A percentile compares a stretch with the other conserved stretches of the same genome.
Evolutionary conservation across 768 basidiomycete species (phyloP).

Genomic region (Saitozyma podzolica): DNA sequence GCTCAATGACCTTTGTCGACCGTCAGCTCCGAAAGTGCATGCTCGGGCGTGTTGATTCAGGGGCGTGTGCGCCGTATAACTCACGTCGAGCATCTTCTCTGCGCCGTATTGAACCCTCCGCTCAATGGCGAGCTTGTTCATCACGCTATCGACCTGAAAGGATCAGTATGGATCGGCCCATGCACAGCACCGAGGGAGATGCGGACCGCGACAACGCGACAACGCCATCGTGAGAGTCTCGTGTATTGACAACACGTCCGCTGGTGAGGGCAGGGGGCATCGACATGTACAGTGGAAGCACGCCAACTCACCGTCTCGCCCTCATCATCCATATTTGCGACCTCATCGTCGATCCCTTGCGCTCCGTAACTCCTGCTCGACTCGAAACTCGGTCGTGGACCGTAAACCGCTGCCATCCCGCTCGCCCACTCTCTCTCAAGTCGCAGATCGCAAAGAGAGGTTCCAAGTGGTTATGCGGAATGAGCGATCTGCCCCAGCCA

Average conservation of each 20-base stretch:
- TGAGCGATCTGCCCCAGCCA: neutral
- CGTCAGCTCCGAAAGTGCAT: neutral
- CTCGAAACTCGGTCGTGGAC: neutral
- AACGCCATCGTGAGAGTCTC: neutral
- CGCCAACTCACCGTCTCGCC: conserved; percentile 2
- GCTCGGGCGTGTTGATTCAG: neutral
- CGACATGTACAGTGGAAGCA: too few species aligned
- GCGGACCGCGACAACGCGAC: neutral
- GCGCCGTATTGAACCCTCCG: conserved; percentile 87
- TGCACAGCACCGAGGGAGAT: neutral
- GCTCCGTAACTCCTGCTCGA: neutral
- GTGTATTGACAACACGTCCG: too few species aligned
- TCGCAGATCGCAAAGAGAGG: neutral
- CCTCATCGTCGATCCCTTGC: neutral
- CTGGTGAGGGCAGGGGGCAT: too few species aligned
- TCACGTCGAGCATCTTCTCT: conserved; percentile 78
- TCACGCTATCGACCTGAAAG: conserved; percentile 67
- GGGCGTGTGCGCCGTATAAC: conserved; percentile 56
- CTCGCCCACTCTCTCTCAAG: neutral
- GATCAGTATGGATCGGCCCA: neutral
- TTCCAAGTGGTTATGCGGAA: neutral
- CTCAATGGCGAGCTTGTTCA: conserved; percentile 70
- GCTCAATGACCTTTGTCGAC: conserved; percentile 37
- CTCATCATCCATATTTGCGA: neutral
- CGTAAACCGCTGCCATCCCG: too few species aligned